These are phyloP conservation scores for Eudorina sp. DNA, from an alignment of 139 green algal genomes.

Conservation along the genomic window DNA sequence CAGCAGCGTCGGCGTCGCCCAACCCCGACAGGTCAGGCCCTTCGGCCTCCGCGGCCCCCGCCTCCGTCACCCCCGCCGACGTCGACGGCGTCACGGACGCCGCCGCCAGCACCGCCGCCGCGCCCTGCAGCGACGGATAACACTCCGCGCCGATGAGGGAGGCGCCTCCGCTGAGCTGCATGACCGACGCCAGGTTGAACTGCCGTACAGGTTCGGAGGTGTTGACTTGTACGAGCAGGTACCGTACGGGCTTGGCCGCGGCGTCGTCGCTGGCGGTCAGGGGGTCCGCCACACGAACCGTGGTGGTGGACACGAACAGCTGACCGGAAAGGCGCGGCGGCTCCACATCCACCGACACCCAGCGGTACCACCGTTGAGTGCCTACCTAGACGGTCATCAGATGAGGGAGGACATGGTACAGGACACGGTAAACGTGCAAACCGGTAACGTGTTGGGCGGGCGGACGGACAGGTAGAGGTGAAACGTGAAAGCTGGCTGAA, in stretches of 20 bases:
- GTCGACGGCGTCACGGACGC: background rate
- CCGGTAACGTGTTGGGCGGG: too few species aligned
- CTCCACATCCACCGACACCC: slow-evolving; percentile 15
- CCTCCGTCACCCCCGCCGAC: background rate
- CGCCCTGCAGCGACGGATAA: background rate
- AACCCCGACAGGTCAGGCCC: too few species aligned
- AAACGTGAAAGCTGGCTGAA: too few species aligned
- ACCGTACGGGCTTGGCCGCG: background rate
- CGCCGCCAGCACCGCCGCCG: background rate
- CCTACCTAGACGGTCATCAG: background rate
- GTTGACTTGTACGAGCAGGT: background rate
- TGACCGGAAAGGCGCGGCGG: background rate
- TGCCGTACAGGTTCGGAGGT: slow-evolving; percentile 9
- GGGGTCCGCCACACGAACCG: too few species aligned
- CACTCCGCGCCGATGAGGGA: background rate
- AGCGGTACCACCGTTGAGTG: background rate
- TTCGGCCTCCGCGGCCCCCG: background rate
- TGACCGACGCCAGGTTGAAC: background rate
- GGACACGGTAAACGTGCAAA: too few species aligned
- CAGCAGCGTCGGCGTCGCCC: background rate
- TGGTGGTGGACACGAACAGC: background rate
- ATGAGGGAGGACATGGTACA: too few species aligned
- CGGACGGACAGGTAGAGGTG: too few species aligned
- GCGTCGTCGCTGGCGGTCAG: background rate
- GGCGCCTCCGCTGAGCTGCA: background rate